Conservation (phyloP, 164 flowering plant species). For the Cinnamomum micranthum region DNA sequence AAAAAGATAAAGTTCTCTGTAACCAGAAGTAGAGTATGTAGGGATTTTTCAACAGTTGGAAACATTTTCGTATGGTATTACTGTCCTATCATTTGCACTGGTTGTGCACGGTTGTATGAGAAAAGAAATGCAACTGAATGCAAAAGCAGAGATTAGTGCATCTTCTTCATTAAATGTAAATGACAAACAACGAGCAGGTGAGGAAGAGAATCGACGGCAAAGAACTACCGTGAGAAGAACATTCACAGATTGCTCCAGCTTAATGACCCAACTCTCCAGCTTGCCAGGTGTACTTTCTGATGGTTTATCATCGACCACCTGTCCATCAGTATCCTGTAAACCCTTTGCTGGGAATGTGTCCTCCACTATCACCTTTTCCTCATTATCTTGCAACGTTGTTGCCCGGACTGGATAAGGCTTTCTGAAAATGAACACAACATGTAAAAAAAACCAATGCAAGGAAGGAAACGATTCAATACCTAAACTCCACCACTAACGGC, state of each 20-base stretch:
- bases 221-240: constrained; percentile 66
- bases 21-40: no score
- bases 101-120: neutral
- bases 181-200: neutral
- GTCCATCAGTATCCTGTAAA: constrained; percentile 28
- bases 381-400: constrained; percentile 55
- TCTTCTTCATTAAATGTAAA: neutral
- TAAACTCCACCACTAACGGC: neutral
- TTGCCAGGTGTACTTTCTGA: constrained; percentile 31
- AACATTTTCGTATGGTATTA: neutral
- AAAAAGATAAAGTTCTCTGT: no score
- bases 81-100: neutral
- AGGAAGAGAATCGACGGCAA: neutral
- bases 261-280: constrained; percentile 60
- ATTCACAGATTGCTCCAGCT: constrained; percentile 71
- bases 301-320: constrained; percentile 16
- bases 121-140: neutral
- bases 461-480: neutral
- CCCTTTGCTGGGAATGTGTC: constrained; percentile 44
- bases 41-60: neutral
- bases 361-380: constrained; percentile 60
- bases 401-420: constrained; percentile 44
- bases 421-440: constrained; percentile 8
- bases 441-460: neutral
- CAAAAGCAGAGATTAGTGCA: neutral